phyloP scores from a whole-genome alignment of 1,284 basidiomycete genomes.

The Trametes sp. region DNA sequence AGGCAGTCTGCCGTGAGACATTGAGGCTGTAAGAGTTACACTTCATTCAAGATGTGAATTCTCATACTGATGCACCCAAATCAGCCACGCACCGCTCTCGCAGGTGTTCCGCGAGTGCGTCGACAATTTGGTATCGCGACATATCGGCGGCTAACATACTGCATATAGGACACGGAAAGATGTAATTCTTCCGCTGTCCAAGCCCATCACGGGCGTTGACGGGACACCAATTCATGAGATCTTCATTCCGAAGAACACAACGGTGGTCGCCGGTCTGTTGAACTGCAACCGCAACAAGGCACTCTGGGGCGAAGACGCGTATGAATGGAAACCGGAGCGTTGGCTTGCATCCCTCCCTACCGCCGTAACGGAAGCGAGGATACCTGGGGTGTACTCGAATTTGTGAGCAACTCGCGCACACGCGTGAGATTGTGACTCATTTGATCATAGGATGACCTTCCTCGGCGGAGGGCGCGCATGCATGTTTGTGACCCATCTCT shows the following conservation, averaged over 20 bases:
- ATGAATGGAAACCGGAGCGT: constrained; percentile 36
- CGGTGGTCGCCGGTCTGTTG: constrained; percentile 23
- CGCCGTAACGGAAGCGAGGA: constrained; percentile 19
- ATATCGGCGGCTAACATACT: background rate
- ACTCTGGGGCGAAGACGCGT: constrained; percentile 35
- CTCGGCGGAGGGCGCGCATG: constrained; percentile 33
- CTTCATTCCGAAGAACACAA: constrained; percentile 22
- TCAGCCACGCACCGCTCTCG: constrained; percentile 7
- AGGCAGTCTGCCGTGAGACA: constrained; percentile 33
- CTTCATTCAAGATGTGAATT: background rate
- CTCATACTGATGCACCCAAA: background rate
- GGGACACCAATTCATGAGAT: constrained; percentile 27
- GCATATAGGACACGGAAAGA: constrained; percentile 17
- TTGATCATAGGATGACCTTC: constrained; percentile 31
- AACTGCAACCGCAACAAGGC: constrained; percentile 30
- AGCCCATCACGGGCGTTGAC: constrained; percentile 27
- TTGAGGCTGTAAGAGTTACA: constrained; percentile 28
- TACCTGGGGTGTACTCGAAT: constrained; percentile 30
- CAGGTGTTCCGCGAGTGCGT: constrained; percentile 20
- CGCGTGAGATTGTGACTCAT: background rate
- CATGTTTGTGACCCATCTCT: constrained; percentile 23
- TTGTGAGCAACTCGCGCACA: constrained; percentile 24
- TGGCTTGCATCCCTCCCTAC: constrained; percentile 30
- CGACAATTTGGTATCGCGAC: background rate
- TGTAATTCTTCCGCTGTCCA: constrained; percentile 26